These are phyloP conservation scores for Radiomyces spectabilis DNA, from an alignment of 192 early-diverging fungal species.

Conservation along the genomic window DNA sequence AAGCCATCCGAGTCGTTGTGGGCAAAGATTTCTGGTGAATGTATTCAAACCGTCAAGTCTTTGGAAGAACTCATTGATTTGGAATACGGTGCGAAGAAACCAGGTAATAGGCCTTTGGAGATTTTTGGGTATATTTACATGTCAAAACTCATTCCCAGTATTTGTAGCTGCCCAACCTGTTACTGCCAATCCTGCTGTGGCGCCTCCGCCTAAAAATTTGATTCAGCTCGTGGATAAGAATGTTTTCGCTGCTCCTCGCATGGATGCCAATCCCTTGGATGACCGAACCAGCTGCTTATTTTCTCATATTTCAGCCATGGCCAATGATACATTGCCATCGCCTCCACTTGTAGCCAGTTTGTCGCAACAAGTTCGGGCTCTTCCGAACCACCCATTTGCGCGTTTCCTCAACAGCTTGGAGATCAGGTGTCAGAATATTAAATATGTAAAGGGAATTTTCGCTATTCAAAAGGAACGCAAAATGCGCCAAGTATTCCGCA, in stretches of 20 bases:
- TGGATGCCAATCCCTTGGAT: neutral
- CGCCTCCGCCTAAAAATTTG: neutral
- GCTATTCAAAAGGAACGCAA: neutral
- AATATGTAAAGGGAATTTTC: neutral
- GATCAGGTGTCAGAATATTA: too few species aligned
- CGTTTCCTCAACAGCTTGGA: neutral
- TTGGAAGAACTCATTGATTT: neutral
- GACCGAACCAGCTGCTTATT: constrained; percentile 1
- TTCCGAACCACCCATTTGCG: neutral
- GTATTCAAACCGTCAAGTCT: neutral
- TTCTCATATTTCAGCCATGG: neutral
- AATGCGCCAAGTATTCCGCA: constrained; percentile 9
- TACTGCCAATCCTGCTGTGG: too few species aligned
- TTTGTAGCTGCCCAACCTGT: too few species aligned
- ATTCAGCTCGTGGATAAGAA: neutral
- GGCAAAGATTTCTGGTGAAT: neutral
- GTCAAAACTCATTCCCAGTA: neutral
- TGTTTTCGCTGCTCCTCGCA: neutral
- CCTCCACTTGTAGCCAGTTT: neutral
- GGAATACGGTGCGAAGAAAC: neutral
- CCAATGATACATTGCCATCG: too few species aligned
- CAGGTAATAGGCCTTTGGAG: too few species aligned
- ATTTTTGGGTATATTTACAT: neutral
- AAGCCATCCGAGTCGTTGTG: neutral
- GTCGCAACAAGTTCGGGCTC: neutral